Evolutionary conservation across 2,329 filamentous ascomycete species (phyloP).

Genomic region (Lasiodiplodia gonubiensis): DNA sequence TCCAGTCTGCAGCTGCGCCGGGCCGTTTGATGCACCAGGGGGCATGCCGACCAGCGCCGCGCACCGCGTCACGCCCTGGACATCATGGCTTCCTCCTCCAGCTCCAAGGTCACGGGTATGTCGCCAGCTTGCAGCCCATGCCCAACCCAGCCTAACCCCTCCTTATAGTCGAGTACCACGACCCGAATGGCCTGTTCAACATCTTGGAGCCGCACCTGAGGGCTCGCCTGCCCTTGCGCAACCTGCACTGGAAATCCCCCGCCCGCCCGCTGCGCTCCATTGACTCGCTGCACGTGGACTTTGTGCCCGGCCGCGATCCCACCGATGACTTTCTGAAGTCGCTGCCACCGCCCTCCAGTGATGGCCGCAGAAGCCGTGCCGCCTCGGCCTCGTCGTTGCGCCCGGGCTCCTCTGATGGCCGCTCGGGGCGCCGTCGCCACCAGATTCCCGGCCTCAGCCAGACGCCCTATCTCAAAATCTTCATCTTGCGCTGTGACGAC

Average conservation of each 20-base stretch:
- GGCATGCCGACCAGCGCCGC: constrained; percentile 23
- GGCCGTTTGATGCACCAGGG: constrained; percentile 4
- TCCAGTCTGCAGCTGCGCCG: background rate
- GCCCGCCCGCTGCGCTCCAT: constrained; percentile 91
- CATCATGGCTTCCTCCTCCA: constrained; percentile 50
- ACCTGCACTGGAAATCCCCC: constrained; percentile 97
- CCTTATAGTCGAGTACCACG: constrained; percentile 85
- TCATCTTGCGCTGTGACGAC: constrained; percentile 90
- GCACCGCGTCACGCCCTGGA: constrained; percentile 3
- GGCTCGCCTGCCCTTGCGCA: constrained; percentile 80
- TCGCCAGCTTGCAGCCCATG: constrained; percentile 22
- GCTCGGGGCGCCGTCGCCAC: constrained; percentile 71
- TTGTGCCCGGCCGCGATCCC: constrained; percentile 67
- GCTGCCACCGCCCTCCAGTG: constrained; percentile 12
- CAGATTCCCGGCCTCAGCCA: constrained; percentile 93
- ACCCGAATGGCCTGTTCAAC: constrained; percentile 87
- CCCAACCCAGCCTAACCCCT: constrained; percentile 33
- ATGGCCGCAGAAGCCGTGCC: constrained; percentile 29
- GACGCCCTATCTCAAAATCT: constrained; percentile 91
- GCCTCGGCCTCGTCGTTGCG: constrained; percentile 30
- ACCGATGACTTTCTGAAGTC: constrained; percentile 38
- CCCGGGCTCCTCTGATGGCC: constrained; percentile 34
- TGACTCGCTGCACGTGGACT: constrained; percentile 86
- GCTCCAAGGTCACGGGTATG: constrained; percentile 59
- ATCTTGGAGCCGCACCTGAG: constrained; percentile 78